phyloP scores from a whole-genome alignment of 2,329 filamentous ascomycete genomes.

The Ascochyta koolunga region DNA sequence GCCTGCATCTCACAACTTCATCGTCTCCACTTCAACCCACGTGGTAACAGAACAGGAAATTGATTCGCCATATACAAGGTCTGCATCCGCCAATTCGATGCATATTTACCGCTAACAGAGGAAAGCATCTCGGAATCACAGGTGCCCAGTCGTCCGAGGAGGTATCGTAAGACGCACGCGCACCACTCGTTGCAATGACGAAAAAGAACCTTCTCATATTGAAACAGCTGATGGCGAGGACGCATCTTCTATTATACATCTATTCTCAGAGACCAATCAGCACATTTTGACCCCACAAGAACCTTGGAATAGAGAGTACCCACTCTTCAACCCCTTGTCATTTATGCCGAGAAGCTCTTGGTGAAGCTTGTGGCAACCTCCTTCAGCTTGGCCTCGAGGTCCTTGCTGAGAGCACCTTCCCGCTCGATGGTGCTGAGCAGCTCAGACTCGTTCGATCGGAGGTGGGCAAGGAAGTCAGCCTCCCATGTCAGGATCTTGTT shows the following conservation, averaged over 20 bases:
- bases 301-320: conserved; percentile 45
- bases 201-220: conserved; percentile 46
- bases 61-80: conserved; percentile 37
- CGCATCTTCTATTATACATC: conserved; percentile 51
- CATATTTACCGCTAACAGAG: conserved; percentile 37
- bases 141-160: conserved; percentile 23
- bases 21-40: background rate
- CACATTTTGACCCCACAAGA: conserved; percentile 45
- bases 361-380: conserved; percentile 80
- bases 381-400: conserved; percentile 81
- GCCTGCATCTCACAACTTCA: no score
- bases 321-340: conserved; percentile 41
- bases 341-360: conserved; percentile 77
- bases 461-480: conserved; percentile 88
- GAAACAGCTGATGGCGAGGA: conserved; percentile 48
- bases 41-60: conserved; percentile 24
- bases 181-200: conserved; percentile 24
- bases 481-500: conserved; percentile 93
- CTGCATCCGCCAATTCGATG: conserved; percentile 24
- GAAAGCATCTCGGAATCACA: conserved; percentile 27
- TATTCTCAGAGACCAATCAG: conserved; percentile 48
- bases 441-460: conserved; percentile 88
- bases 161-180: conserved; percentile 19
- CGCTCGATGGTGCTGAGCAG: conserved; percentile 87
- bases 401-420: conserved; percentile 96